phyloP scores from a whole-genome alignment of 352 stramenopile genomes.

The Phytophthora fragariae region DNA sequence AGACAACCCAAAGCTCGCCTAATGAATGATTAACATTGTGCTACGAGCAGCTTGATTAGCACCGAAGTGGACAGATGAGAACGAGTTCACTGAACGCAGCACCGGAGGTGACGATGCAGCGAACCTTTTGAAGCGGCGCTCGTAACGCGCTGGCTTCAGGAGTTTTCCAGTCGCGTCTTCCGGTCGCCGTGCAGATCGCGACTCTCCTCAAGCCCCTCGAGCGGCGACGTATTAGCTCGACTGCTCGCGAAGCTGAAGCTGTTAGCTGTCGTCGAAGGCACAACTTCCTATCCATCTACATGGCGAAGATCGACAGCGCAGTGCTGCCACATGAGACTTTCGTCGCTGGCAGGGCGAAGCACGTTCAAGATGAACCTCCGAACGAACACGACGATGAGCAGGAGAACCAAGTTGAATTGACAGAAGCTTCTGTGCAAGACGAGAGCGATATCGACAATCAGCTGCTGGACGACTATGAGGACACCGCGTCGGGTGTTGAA shows the following conservation, averaged over 20 bases:
- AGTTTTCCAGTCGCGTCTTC: conserved; percentile 11
- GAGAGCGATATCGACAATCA: conserved; percentile 19
- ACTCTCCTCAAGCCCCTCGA: neutral
- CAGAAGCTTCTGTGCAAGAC: neutral
- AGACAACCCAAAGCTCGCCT: conserved; percentile 4
- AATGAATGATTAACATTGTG: conserved; percentile 11
- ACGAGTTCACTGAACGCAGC: conserved; percentile 14
- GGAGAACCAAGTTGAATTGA: neutral
- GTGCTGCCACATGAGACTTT: conserved; percentile 13
- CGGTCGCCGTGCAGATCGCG: conserved; percentile 6
- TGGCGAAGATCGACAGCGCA: conserved; percentile 15
- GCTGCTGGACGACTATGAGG: conserved; percentile 6
- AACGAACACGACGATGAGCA: neutral
- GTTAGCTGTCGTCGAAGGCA: neutral
- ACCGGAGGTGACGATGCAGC: neutral
- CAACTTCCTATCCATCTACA: neutral
- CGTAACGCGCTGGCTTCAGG: conserved; percentile 11
- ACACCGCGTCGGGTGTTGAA: conserved; percentile 14
- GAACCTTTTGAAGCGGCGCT: conserved; percentile 16
- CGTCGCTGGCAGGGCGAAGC: neutral
- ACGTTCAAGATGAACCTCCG: neutral
- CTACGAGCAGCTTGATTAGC: neutral
- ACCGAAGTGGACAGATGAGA: conserved; percentile 1
- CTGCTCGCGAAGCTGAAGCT: neutral
- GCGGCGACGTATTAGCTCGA: neutral